These are phyloP conservation scores for Penicillium cinerascens DNA, from an alignment of 495 filamentous ascomycete species.

Conservation along the genomic window DNA sequence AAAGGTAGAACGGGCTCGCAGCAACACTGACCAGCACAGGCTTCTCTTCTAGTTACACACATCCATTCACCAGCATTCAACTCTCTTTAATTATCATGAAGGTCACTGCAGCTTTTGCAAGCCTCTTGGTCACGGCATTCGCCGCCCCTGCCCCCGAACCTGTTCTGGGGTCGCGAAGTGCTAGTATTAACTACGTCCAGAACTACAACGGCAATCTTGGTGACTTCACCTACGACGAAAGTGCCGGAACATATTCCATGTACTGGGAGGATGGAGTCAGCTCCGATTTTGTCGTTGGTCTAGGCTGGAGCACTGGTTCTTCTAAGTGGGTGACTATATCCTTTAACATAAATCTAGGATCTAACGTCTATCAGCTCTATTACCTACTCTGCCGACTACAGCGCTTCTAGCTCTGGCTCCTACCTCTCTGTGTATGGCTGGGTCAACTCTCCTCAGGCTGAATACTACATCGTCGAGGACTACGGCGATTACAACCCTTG, in stretches of 20 bases:
- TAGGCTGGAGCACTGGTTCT: constrained; percentile 13
- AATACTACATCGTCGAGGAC: constrained; percentile 13
- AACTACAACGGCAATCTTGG: constrained; percentile 16
- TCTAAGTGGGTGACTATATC: constrained; percentile 5
- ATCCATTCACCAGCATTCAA: constrained; percentile 8
- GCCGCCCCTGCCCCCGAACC: constrained; percentile 7
- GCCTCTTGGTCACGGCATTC: constrained; percentile 9
- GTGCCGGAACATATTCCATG: constrained; percentile 12
- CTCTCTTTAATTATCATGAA: constrained; percentile 10
- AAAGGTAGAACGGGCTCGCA: constrained; percentile 3
- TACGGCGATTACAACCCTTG: constrained; percentile 16
- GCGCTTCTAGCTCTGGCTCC: constrained; percentile 9
- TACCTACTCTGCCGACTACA: constrained; percentile 11
- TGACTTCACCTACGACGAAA: constrained; percentile 10
- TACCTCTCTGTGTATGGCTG: constrained; percentile 15
- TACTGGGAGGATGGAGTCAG: constrained; percentile 14
- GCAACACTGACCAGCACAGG: constrained; percentile 2
- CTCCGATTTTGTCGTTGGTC: constrained; percentile 12
- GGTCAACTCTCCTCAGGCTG: constrained; percentile 14
- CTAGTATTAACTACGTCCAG: constrained; percentile 13
- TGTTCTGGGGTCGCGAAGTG: constrained; percentile 5
- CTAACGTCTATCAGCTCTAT: constrained; percentile 10
- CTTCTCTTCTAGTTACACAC: constrained; percentile 5
- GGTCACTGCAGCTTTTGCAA: constrained; percentile 9
- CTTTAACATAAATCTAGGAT: constrained; percentile 1